Percentiles rank a stretch among this genome's conserved stretches.
phyloP scores from a whole-genome alignment of 345 rosid species.

The Excoecaria cochinchinensis region DNA sequence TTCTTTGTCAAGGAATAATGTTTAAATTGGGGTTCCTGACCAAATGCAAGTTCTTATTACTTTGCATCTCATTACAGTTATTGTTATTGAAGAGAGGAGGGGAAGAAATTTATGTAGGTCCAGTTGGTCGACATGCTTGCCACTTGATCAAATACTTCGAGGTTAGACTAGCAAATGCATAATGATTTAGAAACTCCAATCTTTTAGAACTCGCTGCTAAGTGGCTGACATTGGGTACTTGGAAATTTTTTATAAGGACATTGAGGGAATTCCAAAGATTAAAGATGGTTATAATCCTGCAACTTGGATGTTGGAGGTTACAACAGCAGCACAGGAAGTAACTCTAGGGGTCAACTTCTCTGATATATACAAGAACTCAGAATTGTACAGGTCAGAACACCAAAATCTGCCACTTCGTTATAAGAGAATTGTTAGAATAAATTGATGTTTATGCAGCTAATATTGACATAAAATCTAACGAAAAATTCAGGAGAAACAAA shows the following conservation, averaged over 20 bases:
- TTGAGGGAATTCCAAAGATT: slow-evolving; percentile 48
- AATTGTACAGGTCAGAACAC: slow-evolving; percentile 41
- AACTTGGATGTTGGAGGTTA: slow-evolving; percentile 74
- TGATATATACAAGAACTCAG: slow-evolving; percentile 49
- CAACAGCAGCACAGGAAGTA: slow-evolving; percentile 48
- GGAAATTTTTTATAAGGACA: slow-evolving; percentile 33
- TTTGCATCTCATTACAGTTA: slow-evolving; percentile 29
- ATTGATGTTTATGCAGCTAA: not conserved
- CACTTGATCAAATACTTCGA: slow-evolving; percentile 56
- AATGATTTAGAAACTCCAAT: not conserved
- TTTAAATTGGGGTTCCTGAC: not conserved
- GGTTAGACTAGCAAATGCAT: slow-evolving; percentile 35
- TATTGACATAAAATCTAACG: not conserved
- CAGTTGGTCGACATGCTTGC: slow-evolving; percentile 51
- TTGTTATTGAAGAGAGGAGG: slow-evolving; percentile 56
- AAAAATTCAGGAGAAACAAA: slow-evolving; percentile 56
- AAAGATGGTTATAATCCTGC: slow-evolving; percentile 72
- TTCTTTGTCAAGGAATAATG: not conserved
- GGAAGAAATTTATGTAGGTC: slow-evolving; percentile 61
- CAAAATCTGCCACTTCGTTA: not conserved
- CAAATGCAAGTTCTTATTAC: not conserved
- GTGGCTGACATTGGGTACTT: not conserved
- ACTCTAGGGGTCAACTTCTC: slow-evolving; percentile 43
- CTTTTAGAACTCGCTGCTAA: not conserved
- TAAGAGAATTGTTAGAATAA: not conserved